Evolutionary conservation across 2,329 filamentous ascomycete species (phyloP).

Genomic region (Teratosphaeria epicoccoides): DNA sequence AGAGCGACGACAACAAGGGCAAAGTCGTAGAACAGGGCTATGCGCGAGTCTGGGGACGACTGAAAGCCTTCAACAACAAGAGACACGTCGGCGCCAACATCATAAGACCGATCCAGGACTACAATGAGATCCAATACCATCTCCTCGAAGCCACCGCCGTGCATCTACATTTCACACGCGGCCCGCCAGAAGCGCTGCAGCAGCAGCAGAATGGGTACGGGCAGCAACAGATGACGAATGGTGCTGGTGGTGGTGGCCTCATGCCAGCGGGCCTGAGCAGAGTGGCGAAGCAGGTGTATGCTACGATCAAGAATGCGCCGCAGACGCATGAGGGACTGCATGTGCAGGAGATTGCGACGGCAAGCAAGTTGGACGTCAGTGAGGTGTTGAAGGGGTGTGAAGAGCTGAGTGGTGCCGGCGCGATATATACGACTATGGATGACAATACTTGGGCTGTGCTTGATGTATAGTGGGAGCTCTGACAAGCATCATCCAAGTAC

Average conservation of each 20-base stretch:
- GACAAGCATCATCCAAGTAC: neutral
- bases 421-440: slow-evolving; percentile 86
- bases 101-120: slow-evolving; percentile 68
- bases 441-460: slow-evolving; percentile 85
- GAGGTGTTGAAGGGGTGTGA: slow-evolving; percentile 72
- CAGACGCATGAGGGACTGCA: slow-evolving; percentile 77
- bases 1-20: slow-evolving; percentile 30
- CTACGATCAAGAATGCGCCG: slow-evolving; percentile 53
- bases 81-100: slow-evolving; percentile 69
- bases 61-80: slow-evolving; percentile 78
- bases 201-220: slow-evolving; percentile 16
- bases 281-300: slow-evolving; percentile 58
- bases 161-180: slow-evolving; percentile 72
- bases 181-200: slow-evolving; percentile 44
- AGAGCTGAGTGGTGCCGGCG: slow-evolving; percentile 60
- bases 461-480: slow-evolving; percentile 42
- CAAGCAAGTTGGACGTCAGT: slow-evolving; percentile 52
- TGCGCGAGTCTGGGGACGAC: slow-evolving; percentile 72
- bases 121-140: slow-evolving; percentile 90
- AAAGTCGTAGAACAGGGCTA: slow-evolving; percentile 64
- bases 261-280: slow-evolving; percentile 32
- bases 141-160: slow-evolving; percentile 81
- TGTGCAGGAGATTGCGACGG: slow-evolving; percentile 61
- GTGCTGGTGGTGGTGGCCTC: slow-evolving; percentile 16
- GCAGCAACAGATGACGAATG: slow-evolving; percentile 6